These are phyloP conservation scores for Apostasia ramifera DNA, from an alignment of 106 monocot species.

Conservation along the genomic window DNA sequence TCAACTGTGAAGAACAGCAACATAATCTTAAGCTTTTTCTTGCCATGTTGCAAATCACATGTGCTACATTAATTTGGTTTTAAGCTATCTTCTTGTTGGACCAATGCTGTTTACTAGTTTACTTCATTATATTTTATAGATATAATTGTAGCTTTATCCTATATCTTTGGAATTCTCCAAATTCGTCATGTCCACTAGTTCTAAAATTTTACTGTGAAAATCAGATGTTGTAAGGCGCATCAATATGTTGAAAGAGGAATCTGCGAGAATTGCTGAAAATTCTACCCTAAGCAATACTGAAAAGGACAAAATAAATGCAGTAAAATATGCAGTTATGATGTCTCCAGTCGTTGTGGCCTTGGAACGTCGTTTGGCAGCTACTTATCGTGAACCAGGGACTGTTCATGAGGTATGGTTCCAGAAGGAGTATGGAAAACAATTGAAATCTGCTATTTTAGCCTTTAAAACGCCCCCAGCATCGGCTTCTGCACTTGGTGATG, in stretches of 20 bases:
- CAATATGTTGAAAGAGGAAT: conserved; percentile 85
- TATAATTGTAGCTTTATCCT: too few relatives aligned
- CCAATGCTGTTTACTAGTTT: too few relatives aligned
- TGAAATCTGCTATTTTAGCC: conserved; percentile 62
- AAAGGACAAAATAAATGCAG: conserved; percentile 86
- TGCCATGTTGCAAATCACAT: too few relatives aligned
- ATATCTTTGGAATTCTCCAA: too few relatives aligned
- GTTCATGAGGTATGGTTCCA: conserved; percentile 87
- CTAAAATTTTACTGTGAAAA: neutral
- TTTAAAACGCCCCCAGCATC: conserved; percentile 81
- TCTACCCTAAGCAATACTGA: conserved; percentile 61
- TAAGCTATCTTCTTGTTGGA: too few relatives aligned
- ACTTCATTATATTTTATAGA: too few relatives aligned
- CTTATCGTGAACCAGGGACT: conserved; percentile 79
- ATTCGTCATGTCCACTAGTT: too few relatives aligned
- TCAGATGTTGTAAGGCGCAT: conserved; percentile 91
- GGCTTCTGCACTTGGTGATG: conserved; percentile 48
- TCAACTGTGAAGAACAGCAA: too few relatives aligned
- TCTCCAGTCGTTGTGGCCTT: conserved; percentile 92
- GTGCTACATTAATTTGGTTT: too few relatives aligned
- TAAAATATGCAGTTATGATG: conserved; percentile 96
- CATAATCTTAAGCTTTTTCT: too few relatives aligned
- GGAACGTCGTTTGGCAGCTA: conserved; percentile 89
- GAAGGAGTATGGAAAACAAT: conserved; percentile 65
- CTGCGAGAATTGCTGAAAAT: conserved; percentile 73